Evolutionary conservation across 805 yeast species (phyloP).

Genomic region (Spathaspora gorwiae): DNA sequence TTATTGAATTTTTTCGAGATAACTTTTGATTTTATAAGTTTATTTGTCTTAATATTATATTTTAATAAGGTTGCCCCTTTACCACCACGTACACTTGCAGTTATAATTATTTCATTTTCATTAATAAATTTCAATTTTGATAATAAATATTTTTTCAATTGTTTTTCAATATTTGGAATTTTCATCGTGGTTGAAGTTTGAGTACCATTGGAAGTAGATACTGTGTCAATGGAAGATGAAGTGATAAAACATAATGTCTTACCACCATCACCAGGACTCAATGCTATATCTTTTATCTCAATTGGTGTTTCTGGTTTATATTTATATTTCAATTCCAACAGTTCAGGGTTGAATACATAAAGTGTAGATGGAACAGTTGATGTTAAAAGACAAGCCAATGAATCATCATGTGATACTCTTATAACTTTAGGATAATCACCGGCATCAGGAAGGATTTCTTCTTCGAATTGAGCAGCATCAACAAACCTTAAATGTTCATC

Average conservation of each 20-base stretch:
- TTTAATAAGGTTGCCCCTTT: slow-evolving; percentile 41
- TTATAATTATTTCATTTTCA: slow-evolving; percentile 26
- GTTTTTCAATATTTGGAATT: slow-evolving; percentile 14
- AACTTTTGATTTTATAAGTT: slow-evolving; percentile 37
- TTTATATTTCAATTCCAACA: slow-evolving; percentile 50
- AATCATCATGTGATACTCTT: slow-evolving; percentile 52
- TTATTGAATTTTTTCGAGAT: slow-evolving; percentile 50
- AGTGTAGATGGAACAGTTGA: slow-evolving; percentile 61
- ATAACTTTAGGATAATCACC: slow-evolving; percentile 65
- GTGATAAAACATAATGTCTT: slow-evolving; percentile 63
- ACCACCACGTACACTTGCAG: slow-evolving; percentile 26
- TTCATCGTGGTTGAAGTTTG: slow-evolving; percentile 22
- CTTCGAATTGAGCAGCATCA: slow-evolving; percentile 57
- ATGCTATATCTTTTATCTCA: slow-evolving; percentile 56
- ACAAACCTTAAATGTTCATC: slow-evolving; percentile 59
- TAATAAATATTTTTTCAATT: slow-evolving; percentile 25
- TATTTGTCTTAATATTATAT: slow-evolving; percentile 39
- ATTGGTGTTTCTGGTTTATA: slow-evolving; percentile 51
- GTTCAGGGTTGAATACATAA: slow-evolving; percentile 53
- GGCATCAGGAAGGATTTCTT: slow-evolving; percentile 28
- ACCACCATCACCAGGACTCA: slow-evolving; percentile 57
- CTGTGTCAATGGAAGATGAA: slow-evolving; percentile 44
- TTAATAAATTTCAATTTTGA: slow-evolving; percentile 42
- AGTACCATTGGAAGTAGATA: slow-evolving; percentile 46
- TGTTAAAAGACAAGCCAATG: slow-evolving; percentile 64